Conservation (phyloP, 2,329 filamentous ascomycete genomes). For the Alternaria triticimaculans region DNA sequence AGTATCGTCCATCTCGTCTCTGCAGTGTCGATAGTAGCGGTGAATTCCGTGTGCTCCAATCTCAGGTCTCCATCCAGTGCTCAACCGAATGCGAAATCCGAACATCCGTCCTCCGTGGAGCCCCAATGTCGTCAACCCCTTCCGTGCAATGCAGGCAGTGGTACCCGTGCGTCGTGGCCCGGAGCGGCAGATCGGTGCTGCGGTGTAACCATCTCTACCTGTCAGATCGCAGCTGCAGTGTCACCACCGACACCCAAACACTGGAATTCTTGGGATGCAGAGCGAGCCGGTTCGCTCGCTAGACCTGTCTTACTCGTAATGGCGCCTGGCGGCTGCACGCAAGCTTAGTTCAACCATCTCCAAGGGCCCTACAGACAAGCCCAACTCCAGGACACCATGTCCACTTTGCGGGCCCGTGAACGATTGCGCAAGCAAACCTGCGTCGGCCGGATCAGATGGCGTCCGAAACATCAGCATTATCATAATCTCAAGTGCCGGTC, state of each 20-base stretch:
- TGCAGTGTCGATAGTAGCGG: not conserved
- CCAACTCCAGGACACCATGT: constrained; percentile 1
- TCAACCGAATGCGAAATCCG: not conserved
- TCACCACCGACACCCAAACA: constrained; percentile 7
- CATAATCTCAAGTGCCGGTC: constrained; percentile 3
- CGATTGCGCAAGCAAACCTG: constrained; percentile 32
- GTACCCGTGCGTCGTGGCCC: constrained; percentile 8
- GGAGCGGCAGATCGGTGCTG: constrained; percentile 13
- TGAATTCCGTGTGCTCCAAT: not conserved
- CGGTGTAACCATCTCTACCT: not conserved
- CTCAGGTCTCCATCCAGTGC: not conserved
- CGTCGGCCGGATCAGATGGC: constrained; percentile 9
- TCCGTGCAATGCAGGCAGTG: not conserved
- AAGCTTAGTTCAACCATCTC: constrained; percentile 14
- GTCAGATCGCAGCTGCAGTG: constrained; percentile 9
- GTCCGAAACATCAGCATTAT: constrained; percentile 7
- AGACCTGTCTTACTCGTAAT: constrained; percentile 20
- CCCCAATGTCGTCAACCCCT: not conserved
- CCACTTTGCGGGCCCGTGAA: constrained; percentile 17
- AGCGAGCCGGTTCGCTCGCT: constrained; percentile 19
- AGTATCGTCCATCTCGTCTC: not conserved
- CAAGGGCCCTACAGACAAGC: constrained; percentile 6
- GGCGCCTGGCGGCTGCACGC: constrained; percentile 19
- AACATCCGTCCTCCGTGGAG: not conserved
- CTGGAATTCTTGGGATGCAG: constrained; percentile 3